Percentiles rank a stretch among this genome's conserved stretches.
phyloP scores from a whole-genome alignment of 805 yeast genomes.

The Lachancea lanzarotensis region DNA sequence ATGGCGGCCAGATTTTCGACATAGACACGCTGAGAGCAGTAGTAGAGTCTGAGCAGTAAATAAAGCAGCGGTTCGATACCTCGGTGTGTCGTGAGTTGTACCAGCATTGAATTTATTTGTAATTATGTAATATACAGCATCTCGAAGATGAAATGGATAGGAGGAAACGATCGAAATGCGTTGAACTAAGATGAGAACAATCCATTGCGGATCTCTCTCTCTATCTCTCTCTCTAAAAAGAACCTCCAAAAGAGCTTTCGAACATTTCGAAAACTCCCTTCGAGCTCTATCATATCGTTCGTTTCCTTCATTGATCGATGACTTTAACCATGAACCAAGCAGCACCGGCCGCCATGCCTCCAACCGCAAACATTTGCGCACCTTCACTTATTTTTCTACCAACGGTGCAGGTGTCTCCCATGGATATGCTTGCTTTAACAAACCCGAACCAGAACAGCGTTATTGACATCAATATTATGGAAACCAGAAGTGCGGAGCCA shows the following conservation, averaged over 20 bases:
- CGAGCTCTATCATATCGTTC: neutral
- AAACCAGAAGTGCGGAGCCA: slow-evolving; percentile 64
- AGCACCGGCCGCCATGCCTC: slow-evolving; percentile 95
- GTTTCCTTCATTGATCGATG: slow-evolving; percentile 37
- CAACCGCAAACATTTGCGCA: slow-evolving; percentile 85
- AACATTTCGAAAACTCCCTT: no score
- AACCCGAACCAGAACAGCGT: slow-evolving; percentile 86
- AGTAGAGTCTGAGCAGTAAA: slow-evolving; percentile 19
- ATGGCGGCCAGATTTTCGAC: slow-evolving; percentile 54
- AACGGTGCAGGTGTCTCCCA: slow-evolving; percentile 68
- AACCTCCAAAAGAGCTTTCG: no score
- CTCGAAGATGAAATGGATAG: slow-evolving; percentile 3
- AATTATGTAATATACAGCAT: slow-evolving; percentile 10
- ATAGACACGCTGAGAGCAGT: slow-evolving; percentile 39
- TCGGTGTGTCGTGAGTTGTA: neutral
- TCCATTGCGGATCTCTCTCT: no score
- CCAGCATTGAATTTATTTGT: slow-evolving; percentile 2
- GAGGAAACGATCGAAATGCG: neutral
- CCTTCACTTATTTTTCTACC: slow-evolving; percentile 68
- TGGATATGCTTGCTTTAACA: slow-evolving; percentile 74
- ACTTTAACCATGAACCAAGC: slow-evolving; percentile 89
- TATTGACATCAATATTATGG: slow-evolving; percentile 74
- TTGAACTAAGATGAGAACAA: neutral
- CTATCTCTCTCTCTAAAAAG: no score
- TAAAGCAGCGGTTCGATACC: neutral